Evolutionary conservation across 306 rosid genomes (phyloP).

Genomic region (Heteromeles arbutifolia): DNA sequence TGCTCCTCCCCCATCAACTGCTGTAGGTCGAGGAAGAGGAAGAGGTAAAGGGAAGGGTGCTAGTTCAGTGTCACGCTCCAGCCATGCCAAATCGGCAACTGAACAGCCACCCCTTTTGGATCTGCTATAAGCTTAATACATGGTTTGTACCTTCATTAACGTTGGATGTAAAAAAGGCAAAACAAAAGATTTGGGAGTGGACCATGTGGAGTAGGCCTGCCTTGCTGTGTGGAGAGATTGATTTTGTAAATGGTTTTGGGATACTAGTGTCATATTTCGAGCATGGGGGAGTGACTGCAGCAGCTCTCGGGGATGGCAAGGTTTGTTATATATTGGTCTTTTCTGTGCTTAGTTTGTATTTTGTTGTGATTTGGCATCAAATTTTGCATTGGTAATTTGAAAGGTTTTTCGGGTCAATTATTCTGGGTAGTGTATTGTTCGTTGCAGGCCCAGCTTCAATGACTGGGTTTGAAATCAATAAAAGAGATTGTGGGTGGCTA

Average conservation of each 20-base stretch:
- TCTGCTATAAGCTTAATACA: conserved; percentile 48
- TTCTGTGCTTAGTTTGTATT: conserved; percentile 43
- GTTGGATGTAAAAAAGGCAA: conserved; percentile 10
- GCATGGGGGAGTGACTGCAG: conserved; percentile 24
- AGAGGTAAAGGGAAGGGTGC: conserved; percentile 80
- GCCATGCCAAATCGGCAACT: conserved; percentile 44
- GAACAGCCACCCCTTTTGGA: conserved; percentile 82
- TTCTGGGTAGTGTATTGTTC: conserved; percentile 42
- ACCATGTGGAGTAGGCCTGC: conserved; percentile 25
- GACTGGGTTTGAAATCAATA: conserved; percentile 46
- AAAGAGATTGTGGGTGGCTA: conserved; percentile 14
- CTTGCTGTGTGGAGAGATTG: conserved; percentile 26
- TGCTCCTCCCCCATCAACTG: conserved; percentile 84
- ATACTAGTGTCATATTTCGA: conserved; percentile 14
- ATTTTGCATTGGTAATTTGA: conserved; percentile 25
- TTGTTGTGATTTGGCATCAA: conserved; percentile 27
- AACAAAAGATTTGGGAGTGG: conserved; percentile 28
- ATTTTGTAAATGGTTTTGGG: conserved; percentile 31
- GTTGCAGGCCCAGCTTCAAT: conserved; percentile 33
- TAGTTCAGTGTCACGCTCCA: conserved; percentile 36
- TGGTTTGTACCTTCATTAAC: conserved; percentile 2
- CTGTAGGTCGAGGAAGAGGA: conserved; percentile 91
- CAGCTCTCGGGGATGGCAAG: conserved; percentile 21
- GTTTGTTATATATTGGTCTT: conserved; percentile 35
- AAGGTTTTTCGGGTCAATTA: conserved; percentile 15